Evolutionary conservation across 73 alveolate species (phyloP).

Genomic region (Uronychia setigera): DNA sequence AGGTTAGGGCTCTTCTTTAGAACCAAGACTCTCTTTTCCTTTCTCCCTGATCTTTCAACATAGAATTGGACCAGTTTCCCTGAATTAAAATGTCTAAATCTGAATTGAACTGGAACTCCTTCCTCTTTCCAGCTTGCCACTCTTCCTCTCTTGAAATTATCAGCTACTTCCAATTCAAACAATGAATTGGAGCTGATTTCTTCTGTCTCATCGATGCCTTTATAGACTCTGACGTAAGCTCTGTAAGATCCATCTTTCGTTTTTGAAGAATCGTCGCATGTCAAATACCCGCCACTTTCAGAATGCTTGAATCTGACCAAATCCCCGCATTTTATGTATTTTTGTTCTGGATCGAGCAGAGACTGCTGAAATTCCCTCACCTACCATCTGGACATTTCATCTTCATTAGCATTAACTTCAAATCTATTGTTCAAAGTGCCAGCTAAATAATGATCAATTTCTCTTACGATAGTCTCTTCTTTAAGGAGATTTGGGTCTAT

Average conservation of each 20-base stretch:
- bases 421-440: constrained; percentile 1
- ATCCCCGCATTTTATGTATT: constrained; percentile 32
- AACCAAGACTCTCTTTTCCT: not conserved
- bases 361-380: constrained; percentile 13
- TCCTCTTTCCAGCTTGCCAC: not conserved
- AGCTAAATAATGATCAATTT: not conserved
- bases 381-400: constrained; percentile 24
- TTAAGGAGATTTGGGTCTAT: constrained; percentile 44
- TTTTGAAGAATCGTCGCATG: constrained; percentile 33
- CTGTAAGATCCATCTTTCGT: constrained; percentile 18
- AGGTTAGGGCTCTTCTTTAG: not conserved
- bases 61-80: constrained; percentile 25
- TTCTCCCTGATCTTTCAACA: not conserved
- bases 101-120: not conserved
- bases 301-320: constrained; percentile 58
- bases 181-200: constrained; percentile 21
- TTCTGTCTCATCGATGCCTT: constrained; percentile 52
- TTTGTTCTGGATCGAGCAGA: constrained; percentile 7
- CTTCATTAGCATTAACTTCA: constrained; percentile 38
- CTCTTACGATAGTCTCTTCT: constrained; percentile 28
- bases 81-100: constrained; percentile 41
- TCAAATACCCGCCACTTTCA: constrained; percentile 50
- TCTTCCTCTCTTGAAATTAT: constrained; percentile 16
- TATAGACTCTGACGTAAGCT: constrained; percentile 49
- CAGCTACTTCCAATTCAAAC: constrained; percentile 47